phyloP scores from a whole-genome alignment of 108 stramenopile species.

The Pseudonitzschia delicatissima region DNA sequence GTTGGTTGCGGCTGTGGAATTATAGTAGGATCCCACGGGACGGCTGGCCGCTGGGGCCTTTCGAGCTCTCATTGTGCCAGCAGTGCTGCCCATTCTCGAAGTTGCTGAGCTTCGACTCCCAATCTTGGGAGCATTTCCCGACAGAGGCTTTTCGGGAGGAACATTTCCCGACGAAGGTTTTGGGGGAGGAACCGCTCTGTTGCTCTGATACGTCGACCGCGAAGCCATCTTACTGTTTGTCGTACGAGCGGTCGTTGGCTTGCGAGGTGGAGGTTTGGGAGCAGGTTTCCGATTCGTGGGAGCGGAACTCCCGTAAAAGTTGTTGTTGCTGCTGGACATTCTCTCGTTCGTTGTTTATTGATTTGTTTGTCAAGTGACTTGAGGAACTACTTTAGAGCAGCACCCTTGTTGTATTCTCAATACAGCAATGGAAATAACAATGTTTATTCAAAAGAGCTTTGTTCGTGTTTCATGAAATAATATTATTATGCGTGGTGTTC shows the following conservation, averaged over 20 bases:
- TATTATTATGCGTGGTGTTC: background rate
- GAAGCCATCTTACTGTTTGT: background rate
- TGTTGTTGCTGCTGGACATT: background rate
- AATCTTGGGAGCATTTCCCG: background rate
- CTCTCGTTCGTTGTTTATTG: background rate
- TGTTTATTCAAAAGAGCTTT: background rate
- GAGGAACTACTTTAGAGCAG: too few species aligned
- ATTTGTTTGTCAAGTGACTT: background rate
- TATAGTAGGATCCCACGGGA: constrained; percentile 29
- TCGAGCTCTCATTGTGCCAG: background rate
- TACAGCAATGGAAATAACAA: background rate
- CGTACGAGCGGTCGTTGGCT: background rate
- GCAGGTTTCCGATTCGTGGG: background rate
- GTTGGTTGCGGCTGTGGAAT: background rate
- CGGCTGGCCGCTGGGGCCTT: constrained; percentile 19
- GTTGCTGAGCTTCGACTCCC: background rate
- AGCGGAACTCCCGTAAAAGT: background rate
- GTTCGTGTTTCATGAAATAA: background rate
- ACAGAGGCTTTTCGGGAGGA: background rate
- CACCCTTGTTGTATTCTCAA: background rate
- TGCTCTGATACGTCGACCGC: background rate
- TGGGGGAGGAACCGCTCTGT: too few species aligned
- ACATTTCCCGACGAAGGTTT: background rate
- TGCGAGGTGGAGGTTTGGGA: background rate
- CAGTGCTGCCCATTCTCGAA: background rate